Base-by-base conservation (phyloP, 2,329 filamentous ascomycete genomes). In the Chaetomiaceae sp. region DNA sequence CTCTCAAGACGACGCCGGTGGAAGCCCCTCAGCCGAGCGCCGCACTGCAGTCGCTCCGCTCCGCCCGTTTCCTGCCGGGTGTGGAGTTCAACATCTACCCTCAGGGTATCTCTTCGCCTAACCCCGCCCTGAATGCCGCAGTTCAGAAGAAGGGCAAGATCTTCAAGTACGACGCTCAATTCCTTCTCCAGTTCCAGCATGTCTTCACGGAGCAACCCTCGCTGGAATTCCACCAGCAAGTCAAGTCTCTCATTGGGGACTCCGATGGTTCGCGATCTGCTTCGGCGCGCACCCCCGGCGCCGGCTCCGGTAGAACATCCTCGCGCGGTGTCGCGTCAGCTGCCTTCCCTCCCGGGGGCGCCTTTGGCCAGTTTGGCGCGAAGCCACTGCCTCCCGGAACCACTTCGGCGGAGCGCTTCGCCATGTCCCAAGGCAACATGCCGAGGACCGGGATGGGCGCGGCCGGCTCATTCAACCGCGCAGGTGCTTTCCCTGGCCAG, bases 121-220 rank as follows among this genome's bases (percentile, higher is more conserved):
- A 96, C 71, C 89, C 92, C 10, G 88, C 92, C 3, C 73, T 96
- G 58, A 99, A 97, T 68, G 75, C 80, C 35, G 86, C 86, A 14
- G 86, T 89, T 23, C 77, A 81, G 30, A 88, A 86, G 69, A 92
- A 91, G 73, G 83, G 82, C 54, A 86, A 83, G 68, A 85, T 83
- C 37, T 95, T 95, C 75, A 91, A 95, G 68, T 99, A 99, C 70
- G 90, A 97, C 71, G 88, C 91, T 63, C 85, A 86, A 62, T 99
- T 99, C 76, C 75, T 99, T 71, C 78, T 99, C 25, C 93, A 99
- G 66, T 99, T 99, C 78, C 89, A 96, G 73, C 82, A 82, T 62
- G 89, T 96, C 17, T 99, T 96, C 73, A 95, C 89, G 56, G 93
- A 99, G 75, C 95, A 96, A 73, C 93, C 93, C 13, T 95, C 90